phyloP scores from a whole-genome alignment of 163 green algal species.

The Smithsoniella earleae region DNA sequence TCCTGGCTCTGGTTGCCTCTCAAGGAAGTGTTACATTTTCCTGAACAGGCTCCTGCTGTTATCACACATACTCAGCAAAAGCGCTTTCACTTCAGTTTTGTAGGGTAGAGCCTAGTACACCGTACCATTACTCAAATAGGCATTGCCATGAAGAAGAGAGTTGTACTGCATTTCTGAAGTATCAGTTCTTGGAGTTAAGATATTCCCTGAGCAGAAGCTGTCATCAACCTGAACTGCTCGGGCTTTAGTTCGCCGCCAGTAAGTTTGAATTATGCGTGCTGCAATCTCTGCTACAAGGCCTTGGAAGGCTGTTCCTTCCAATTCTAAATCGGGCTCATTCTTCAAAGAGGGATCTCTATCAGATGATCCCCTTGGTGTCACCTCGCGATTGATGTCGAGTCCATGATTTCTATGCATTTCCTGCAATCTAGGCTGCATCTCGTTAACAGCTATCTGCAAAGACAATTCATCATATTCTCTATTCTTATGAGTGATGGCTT shows the following conservation, averaged over 20 bases:
- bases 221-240: neutral
- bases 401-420: too few species aligned
- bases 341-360: too few species aligned
- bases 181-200: neutral
- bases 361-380: too few species aligned
- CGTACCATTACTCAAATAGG: neutral
- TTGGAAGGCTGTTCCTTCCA: conserved; percentile 30
- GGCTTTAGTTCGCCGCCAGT: conserved; percentile 29
- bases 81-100: neutral
- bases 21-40: too few species aligned
- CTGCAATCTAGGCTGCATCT: too few species aligned
- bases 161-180: neutral
- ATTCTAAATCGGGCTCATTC: neutral
- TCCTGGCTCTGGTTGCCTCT: too few species aligned
- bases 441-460: neutral
- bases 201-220: neutral
- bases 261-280: conserved; percentile 45
- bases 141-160: too few species aligned
- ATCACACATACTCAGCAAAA: too few species aligned
- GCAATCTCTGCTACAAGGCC: conserved; percentile 40
- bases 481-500: too few species aligned
- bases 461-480: too few species aligned
- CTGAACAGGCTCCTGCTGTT: too few species aligned
- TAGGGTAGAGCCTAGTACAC: neutral
- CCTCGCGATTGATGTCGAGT: too few species aligned